Conservation (phyloP, 2,329 filamentous ascomycete species). For the Pseudogymnoascus sp. region DNA sequence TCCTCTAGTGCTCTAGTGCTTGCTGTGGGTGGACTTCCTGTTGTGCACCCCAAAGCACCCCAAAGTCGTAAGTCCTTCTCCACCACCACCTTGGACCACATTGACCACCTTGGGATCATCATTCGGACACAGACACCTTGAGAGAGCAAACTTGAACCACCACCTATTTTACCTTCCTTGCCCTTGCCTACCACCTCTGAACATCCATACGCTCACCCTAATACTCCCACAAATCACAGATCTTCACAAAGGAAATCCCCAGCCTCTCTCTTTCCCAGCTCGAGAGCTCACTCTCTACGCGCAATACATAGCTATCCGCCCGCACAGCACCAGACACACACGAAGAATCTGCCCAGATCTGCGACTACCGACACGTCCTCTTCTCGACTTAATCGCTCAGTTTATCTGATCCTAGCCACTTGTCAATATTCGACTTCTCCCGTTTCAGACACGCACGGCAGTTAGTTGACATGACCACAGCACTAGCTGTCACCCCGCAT, state of each 20-base stretch:
- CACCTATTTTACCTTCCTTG: neutral
- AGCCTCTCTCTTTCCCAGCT: neutral
- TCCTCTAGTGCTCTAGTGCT: neutral
- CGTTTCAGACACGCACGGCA: neutral
- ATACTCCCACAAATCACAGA: neutral
- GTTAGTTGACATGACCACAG: constrained; percentile 7
- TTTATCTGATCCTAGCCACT: neutral
- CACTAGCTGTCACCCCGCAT: constrained; percentile 7
- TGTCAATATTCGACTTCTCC: neutral
- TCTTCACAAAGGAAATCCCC: neutral
- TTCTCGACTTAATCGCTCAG: neutral
- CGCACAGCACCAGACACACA: neutral
- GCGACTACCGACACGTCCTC: neutral
- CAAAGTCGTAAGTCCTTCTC: neutral
- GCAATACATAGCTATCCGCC: neutral
- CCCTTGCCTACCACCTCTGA: neutral
- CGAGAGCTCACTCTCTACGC: neutral
- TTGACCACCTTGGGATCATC: constrained; percentile 5
- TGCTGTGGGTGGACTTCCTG: neutral
- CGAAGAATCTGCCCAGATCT: neutral
- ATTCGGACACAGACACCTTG: constrained; percentile 2
- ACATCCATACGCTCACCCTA: neutral
- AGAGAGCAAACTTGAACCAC: neutral
- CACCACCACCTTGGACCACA: neutral
- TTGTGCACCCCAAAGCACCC: neutral